A percentile compares a stretch with the other conserved stretches of the same genome.
These are phyloP conservation scores for Cubamyces sp. DNA, from an alignment of 768 basidiomycete genomes.

Conservation along the genomic window DNA sequence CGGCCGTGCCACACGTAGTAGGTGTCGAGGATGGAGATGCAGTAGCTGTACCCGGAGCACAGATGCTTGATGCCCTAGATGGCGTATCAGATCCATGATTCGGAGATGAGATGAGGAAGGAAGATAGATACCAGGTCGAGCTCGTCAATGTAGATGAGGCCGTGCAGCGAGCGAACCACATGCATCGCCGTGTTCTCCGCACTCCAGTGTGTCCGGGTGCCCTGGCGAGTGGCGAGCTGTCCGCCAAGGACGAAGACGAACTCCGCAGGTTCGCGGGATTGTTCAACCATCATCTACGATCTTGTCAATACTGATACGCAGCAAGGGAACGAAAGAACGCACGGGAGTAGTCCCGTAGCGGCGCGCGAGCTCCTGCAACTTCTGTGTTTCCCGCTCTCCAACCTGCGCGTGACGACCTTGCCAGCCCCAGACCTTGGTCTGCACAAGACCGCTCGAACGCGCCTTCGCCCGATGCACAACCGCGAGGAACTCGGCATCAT, in stretches of 20 bases:
- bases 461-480: slow-evolving; percentile 74
- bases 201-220: slow-evolving; percentile 74
- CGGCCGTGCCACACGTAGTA: slow-evolving; percentile 84
- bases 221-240: slow-evolving; percentile 72
- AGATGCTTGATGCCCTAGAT: slow-evolving; percentile 63
- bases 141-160: slow-evolving; percentile 68
- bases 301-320: not conserved
- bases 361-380: slow-evolving; percentile 70
- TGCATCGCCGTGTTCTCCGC: slow-evolving; percentile 86
- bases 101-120: not conserved
- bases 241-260: slow-evolving; percentile 71
- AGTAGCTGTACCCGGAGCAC: slow-evolving; percentile 87
- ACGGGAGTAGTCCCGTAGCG: slow-evolving; percentile 73
- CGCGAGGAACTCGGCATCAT: slow-evolving; percentile 72
- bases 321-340: slow-evolving; percentile 31
- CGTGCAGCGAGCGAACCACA: slow-evolving; percentile 55
- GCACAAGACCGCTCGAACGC: slow-evolving; percentile 63
- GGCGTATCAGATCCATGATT: slow-evolving; percentile 16
- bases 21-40: slow-evolving; percentile 67
- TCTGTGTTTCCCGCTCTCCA: slow-evolving; percentile 65
- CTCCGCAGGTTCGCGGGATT: slow-evolving; percentile 66
- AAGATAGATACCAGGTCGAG: slow-evolving; percentile 60
- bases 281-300: slow-evolving; percentile 47
- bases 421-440: slow-evolving; percentile 80
- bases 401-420: slow-evolving; percentile 56